Base-by-base conservation (phyloP, 768 basidiomycete genomes). In the Stropharia rugosoannulata region DNA sequence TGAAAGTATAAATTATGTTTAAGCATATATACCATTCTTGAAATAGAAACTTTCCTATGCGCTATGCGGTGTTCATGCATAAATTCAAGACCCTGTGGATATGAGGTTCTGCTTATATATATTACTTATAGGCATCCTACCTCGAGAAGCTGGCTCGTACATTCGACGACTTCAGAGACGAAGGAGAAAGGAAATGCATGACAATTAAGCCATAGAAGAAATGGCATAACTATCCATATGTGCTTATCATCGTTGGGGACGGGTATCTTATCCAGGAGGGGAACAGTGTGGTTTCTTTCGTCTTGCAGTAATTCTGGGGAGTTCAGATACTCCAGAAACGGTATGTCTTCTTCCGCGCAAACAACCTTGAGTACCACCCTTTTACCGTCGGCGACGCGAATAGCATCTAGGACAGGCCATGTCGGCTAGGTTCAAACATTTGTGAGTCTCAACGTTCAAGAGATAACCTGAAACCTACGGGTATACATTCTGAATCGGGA, bases 1-100 rank as follows among this genome's bases (percentile, higher is more conserved):
- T 64, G 39, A 5, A n/a, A 27, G 29, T 13, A 8, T 18, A 3
- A 29, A 25, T 11, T 4, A 2, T 4, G 41, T 13, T 7, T 12
- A 19, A 25, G 6, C 15, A 8, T 6, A 1, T 25, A 32, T 10
- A 7, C 2, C 11, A 35, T 7, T n/a, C n/a, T n/a, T n/a, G n/a
- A n/a, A n/a, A n/a, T 6, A 38, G 0, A 5, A 46, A 37, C 48
- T 13, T n/a, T 49, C 55, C 55, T 39, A 49, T 56, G 55, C 1
- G 55, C 48, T 36, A 56, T 56, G 11, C 42, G 12, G 15, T 56
- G 55, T 18, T 49, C 47, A 41, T 56, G 55, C 55, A 56, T 56
- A 15, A 56, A 43, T 22, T 43, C 48, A 12, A 56, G 57, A 1
- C 62, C 57, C 35, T 60, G 3, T 22, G n/a, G 3, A 35, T 39